Evolutionary conservation across 345 rosid genomes (phyloP).

Genomic region (Physaria fendleri): DNA sequence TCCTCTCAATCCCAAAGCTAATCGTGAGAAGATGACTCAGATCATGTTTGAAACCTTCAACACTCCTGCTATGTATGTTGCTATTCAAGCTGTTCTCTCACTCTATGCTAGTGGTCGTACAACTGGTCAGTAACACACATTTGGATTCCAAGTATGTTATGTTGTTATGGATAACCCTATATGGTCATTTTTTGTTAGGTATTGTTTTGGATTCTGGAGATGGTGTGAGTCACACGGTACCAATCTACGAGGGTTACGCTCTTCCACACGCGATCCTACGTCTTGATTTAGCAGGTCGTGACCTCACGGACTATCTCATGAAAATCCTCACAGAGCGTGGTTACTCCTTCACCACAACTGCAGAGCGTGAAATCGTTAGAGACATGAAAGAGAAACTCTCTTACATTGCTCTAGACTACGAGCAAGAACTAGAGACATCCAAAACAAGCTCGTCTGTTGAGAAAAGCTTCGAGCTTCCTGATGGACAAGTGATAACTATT

Average conservation of each 20-base stretch:
- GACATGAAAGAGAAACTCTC: conserved; percentile 68
- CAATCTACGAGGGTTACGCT: conserved; percentile 65
- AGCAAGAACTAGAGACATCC: conserved; percentile 58
- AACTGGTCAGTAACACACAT: conserved; percentile 37
- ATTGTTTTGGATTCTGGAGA: conserved; percentile 63
- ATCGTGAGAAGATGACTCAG: conserved; percentile 80
- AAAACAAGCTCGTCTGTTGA: too few species aligned
- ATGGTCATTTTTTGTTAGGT: conserved; percentile 29
- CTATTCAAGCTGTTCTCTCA: conserved; percentile 71
- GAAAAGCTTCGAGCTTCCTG: too few species aligned
- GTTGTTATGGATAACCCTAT: not conserved
- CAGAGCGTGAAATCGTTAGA: conserved; percentile 66
- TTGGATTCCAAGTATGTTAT: not conserved
- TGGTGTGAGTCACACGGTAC: conserved; percentile 75
- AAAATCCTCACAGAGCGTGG: conserved; percentile 71
- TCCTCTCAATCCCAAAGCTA: conserved; percentile 72
- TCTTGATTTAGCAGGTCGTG: conserved; percentile 68
- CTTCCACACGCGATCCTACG: conserved; percentile 68
- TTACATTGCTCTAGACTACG: conserved; percentile 61
- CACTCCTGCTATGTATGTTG: conserved; percentile 74
- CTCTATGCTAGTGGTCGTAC: conserved; percentile 74
- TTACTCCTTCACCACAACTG: conserved; percentile 72
- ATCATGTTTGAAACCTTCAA: conserved; percentile 73
- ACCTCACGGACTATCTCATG: conserved; percentile 61
- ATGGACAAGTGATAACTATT: too few species aligned